Evolutionary conservation across 768 basidiomycete genomes (phyloP), one percentile per base, ranked within the genome.

Genomic region (Sistotremastrum niveocremeum): DNA sequence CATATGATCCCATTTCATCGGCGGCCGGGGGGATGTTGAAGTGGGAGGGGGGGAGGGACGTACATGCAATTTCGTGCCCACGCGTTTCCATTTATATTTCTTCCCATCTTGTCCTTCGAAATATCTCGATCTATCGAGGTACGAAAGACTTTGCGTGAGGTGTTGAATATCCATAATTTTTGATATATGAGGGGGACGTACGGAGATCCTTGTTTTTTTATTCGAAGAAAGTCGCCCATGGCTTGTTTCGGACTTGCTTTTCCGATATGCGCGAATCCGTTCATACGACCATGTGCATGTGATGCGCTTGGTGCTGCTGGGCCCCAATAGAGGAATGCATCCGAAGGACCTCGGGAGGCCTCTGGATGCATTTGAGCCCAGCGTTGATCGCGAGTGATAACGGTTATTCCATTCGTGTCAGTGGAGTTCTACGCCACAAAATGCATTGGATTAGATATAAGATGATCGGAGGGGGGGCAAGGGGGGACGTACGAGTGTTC

Each of bases 281-380:
- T 20, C 20, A 20, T 20, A 20, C 20, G 20, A 20, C 20, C 20
- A 20, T 20, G 47, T 84, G 85, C 38, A 74, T 70, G 44, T 85
- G 62, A 53, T 76, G 76, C 3, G 84, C 84, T 4, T 74, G 71
- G 3, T 67, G 53, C 45, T 67, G 66, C 66, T 4, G 84, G 82
- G 1, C 84, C 84, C 48, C 87, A 76, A 56, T 84, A 86, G 50
- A 85, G 73, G 57, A 71, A 84, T 4, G 84, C 76, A 37, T 74
- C 80, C 49, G 70, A 74, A n/a, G 84, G 84, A n/a, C 84, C 84
- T 20, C 20, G 20, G 77, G 84, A 79, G 51, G 85, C 77, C 41
- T 65, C 70, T 28, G 76, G 73, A 56, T 84, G 77, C 46, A 76
- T 77, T 53, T 76, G 70, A 28, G 74, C 66, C 84, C 84, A 86